Evolutionary conservation across 306 rosid species (phyloP).

Genomic region (Cicer judaicum): DNA sequence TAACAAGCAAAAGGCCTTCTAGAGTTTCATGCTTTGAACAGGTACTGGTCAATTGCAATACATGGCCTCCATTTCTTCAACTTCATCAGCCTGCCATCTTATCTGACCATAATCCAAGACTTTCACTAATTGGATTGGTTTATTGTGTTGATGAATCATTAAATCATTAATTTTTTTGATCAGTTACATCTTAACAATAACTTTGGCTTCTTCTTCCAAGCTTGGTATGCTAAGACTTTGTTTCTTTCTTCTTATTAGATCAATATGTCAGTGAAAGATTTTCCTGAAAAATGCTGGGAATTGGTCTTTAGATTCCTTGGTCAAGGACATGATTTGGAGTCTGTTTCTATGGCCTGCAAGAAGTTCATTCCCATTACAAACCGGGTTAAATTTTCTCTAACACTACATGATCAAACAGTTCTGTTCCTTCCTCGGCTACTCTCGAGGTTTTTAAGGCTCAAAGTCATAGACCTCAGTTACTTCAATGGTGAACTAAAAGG

Average conservation of each 20-base stretch:
- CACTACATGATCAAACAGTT: conserved; percentile 41
- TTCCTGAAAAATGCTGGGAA: conserved; percentile 75
- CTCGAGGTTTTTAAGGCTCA: conserved; percentile 60
- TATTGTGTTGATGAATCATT: conserved; percentile 22
- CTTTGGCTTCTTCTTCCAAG: conserved; percentile 1
- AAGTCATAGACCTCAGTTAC: conserved; percentile 50
- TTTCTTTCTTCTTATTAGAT: conserved; percentile 12
- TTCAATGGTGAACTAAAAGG: conserved; percentile 51
- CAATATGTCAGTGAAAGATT: conserved; percentile 14
- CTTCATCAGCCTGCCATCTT: not conserved
- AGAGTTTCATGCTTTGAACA: conserved; percentile 34
- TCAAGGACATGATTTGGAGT: conserved; percentile 29
- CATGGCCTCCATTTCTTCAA: not conserved
- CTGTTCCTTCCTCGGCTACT: conserved; percentile 55
- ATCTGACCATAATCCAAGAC: conserved; percentile 31
- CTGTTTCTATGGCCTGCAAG: conserved; percentile 71
- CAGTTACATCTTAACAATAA: not conserved
- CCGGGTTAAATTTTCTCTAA: conserved; percentile 50
- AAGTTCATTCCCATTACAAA: conserved; percentile 61
- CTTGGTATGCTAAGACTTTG: not conserved
- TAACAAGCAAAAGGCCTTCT: conserved; percentile 45
- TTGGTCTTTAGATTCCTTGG: not conserved
- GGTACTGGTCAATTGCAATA: conserved; percentile 32
- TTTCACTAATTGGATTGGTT: not conserved
- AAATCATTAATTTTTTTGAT: conserved; percentile 15